phyloP scores from a whole-genome alignment of 495 filamentous ascomycete genomes.

The Aspergillus baeticus region DNA sequence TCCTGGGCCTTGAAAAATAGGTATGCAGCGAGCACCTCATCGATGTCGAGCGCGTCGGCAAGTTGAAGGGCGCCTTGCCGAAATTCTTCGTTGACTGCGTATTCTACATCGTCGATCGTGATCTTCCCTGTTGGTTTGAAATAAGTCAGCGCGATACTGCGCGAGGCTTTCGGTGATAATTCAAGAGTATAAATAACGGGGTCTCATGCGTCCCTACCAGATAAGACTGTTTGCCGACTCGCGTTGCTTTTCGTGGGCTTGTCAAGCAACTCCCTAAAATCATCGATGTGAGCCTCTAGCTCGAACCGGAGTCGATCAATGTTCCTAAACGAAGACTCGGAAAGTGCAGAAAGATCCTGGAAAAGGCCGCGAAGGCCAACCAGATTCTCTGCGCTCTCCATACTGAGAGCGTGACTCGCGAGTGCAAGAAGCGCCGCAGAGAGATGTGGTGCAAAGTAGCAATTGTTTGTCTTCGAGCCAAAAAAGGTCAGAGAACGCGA shows the following conservation, averaged over 20 bases:
- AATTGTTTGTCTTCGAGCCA: slow-evolving; percentile 30
- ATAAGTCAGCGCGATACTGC: slow-evolving; percentile 31
- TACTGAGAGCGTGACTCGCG: slow-evolving; percentile 30
- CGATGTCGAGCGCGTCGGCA: slow-evolving; percentile 83
- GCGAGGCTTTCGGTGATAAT: neutral
- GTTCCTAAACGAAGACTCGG: slow-evolving; percentile 58
- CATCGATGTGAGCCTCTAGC: slow-evolving; percentile 65
- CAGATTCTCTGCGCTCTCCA: slow-evolving; percentile 65
- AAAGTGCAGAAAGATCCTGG: slow-evolving; percentile 69
- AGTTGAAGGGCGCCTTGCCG: slow-evolving; percentile 73
- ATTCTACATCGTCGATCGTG: slow-evolving; percentile 66
- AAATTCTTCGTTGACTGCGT: slow-evolving; percentile 83
- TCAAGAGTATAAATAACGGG: neutral
- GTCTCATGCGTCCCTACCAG: slow-evolving; percentile 37
- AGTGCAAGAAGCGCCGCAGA: slow-evolving; percentile 23
- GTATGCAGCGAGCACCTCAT: slow-evolving; percentile 79
- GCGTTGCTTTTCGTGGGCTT: slow-evolving; percentile 68
- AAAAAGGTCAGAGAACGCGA: slow-evolving; percentile 41
- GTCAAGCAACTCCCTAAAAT: slow-evolving; percentile 75
- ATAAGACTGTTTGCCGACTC: slow-evolving; percentile 59
- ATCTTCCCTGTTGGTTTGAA: slow-evolving; percentile 59
- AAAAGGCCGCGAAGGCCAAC: slow-evolving; percentile 73
- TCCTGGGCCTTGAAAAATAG: slow-evolving; percentile 68
- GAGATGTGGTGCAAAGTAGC: slow-evolving; percentile 18
- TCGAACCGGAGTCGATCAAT: slow-evolving; percentile 63